These are phyloP conservation scores for Neonectria punicea DNA, from an alignment of 2,329 filamentous ascomycete species.

Conservation along the genomic window DNA sequence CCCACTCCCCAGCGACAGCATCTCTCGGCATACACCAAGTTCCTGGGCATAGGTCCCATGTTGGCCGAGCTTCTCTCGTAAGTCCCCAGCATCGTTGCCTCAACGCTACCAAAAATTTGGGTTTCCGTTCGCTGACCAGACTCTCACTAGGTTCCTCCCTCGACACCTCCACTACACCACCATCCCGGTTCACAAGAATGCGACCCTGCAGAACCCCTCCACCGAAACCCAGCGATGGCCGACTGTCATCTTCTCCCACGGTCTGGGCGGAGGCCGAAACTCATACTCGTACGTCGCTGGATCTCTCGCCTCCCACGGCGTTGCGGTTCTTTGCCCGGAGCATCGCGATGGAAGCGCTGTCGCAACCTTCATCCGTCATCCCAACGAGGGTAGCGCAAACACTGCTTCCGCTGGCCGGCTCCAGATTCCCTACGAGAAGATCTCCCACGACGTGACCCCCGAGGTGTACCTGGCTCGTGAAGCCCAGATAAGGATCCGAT, in stretches of 20 bases:
- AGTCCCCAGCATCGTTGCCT: constrained; percentile 41
- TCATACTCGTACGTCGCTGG: constrained; percentile 86
- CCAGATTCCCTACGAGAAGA: constrained; percentile 59
- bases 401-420: constrained; percentile 40
- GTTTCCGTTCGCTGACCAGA: constrained; percentile 11
- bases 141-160: constrained; percentile 66
- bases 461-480: constrained; percentile 76
- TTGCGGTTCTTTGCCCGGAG: constrained; percentile 83
- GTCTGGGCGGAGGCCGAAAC: constrained; percentile 82
- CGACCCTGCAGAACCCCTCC: constrained; percentile 65
- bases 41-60: constrained; percentile 72
- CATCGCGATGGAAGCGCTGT: constrained; percentile 85
- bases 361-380: constrained; percentile 75
- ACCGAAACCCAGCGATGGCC: constrained; percentile 72
- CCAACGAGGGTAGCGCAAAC: constrained; percentile 53
- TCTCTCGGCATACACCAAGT: constrained; percentile 79
- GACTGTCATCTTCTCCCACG: constrained; percentile 87
- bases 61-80: constrained; percentile 70
- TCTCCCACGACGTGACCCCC: constrained; percentile 71
- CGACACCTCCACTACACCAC: constrained; percentile 78
- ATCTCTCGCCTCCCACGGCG: constrained; percentile 81
- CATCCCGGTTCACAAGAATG: constrained; percentile 79
- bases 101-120: too few relatives aligned
- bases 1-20: constrained; percentile 80
- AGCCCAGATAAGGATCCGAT: constrained; percentile 76